These are phyloP conservation scores for Macrophomina phaseolina DNA, from an alignment of 2,329 filamentous ascomycete species.

Conservation along the genomic window DNA sequence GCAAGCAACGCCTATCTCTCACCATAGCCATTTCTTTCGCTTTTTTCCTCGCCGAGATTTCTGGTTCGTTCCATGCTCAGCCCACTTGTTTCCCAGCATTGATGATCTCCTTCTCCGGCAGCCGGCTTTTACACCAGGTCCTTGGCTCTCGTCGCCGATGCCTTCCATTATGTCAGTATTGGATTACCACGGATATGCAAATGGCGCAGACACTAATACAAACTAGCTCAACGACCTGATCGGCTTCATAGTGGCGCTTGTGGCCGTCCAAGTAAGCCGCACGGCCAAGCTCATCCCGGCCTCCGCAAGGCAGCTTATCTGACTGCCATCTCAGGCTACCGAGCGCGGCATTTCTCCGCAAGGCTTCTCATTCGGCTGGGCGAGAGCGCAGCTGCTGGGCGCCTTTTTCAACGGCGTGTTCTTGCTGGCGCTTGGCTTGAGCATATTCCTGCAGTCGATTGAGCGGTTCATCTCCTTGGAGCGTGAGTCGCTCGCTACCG, in stretches of 20 bases:
- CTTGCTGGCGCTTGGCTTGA: slow-evolving; percentile 72
- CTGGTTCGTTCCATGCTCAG: slow-evolving; percentile 37
- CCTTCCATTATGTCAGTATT: slow-evolving; percentile 72
- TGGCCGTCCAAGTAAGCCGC: slow-evolving; percentile 63
- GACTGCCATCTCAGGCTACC: slow-evolving; percentile 38
- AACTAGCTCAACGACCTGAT: slow-evolving; percentile 71
- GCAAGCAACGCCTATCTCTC: slow-evolving; percentile 41
- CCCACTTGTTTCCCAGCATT: slow-evolving; percentile 21
- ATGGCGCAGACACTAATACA: background rate
- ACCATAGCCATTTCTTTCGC: slow-evolving; percentile 54
- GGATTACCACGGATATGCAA: too few relatives aligned
- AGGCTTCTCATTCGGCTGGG: slow-evolving; percentile 75
- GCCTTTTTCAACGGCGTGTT: slow-evolving; percentile 84
- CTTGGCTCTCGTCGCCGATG: slow-evolving; percentile 75
- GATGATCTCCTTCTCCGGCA: slow-evolving; percentile 34
- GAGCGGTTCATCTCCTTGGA: slow-evolving; percentile 69
- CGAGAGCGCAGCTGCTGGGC: slow-evolving; percentile 72
- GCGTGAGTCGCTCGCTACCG: slow-evolving; percentile 44
- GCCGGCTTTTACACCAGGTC: slow-evolving; percentile 74
- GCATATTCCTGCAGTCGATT: slow-evolving; percentile 74
- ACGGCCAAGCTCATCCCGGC: background rate
- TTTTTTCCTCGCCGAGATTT: slow-evolving; percentile 56
- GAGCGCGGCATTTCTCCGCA: slow-evolving; percentile 63
- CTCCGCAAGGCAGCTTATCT: slow-evolving; percentile 11
- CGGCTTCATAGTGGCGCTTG: slow-evolving; percentile 69